A percentile compares a stretch with the other conserved stretches of the same genome.
Evolutionary conservation across 1,139 yeast species (phyloP).

Genomic region (Arxiozyma telluris): DNA sequence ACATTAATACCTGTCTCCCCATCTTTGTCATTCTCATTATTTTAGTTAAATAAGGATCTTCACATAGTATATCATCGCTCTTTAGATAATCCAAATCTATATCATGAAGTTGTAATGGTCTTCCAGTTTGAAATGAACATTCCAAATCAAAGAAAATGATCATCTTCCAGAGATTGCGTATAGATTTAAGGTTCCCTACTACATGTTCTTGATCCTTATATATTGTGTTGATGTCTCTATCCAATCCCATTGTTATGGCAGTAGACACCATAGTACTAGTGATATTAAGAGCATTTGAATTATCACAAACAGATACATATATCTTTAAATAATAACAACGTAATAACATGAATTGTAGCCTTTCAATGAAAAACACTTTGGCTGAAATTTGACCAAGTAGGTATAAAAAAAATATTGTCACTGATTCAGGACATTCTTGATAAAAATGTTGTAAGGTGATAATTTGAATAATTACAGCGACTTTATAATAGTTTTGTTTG

Average conservation of each 20-base stretch:
- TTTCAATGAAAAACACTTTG: conserved; percentile 20
- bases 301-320: conserved; percentile 25
- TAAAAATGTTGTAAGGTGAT: conserved; percentile 14
- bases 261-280: conserved; percentile 21
- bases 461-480: conserved; percentile 21
- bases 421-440: conserved; percentile 11
- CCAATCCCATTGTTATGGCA: conserved; percentile 28
- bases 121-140: conserved; percentile 25
- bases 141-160: conserved; percentile 25
- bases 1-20: conserved; percentile 13
- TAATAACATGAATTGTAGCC: conserved; percentile 24
- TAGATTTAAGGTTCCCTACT: conserved; percentile 15
- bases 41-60: neutral
- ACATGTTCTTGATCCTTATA: conserved; percentile 16
- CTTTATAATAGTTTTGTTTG: conserved; percentile 19
- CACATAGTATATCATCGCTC: neutral
- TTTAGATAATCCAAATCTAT: conserved; percentile 4
- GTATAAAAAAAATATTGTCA: conserved; percentile 14
- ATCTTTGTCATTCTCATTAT: conserved; percentile 11
- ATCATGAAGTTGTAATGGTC: conserved; percentile 14
- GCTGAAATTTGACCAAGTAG: conserved; percentile 17
- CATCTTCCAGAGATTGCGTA: conserved; percentile 26
- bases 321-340: conserved; percentile 17
- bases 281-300: conserved; percentile 17
- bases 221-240: conserved; percentile 22